Percentiles rank a stretch among this genome's conserved stretches.
phyloP scores from a whole-genome alignment of 495 filamentous ascomycete species.

The Aspergillus haitiensis region DNA sequence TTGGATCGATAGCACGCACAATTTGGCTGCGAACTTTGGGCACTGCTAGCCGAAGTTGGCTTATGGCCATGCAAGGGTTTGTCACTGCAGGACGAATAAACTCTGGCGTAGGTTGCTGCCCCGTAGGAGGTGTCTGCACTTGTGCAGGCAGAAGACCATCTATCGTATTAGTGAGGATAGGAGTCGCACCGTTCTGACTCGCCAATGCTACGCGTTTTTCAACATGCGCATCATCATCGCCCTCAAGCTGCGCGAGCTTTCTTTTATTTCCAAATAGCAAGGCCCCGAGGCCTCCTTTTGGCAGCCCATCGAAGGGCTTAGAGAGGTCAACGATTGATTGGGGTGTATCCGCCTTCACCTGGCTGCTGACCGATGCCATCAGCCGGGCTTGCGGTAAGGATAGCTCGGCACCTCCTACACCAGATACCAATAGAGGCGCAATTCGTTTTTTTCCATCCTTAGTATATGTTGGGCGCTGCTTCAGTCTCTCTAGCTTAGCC shows the following conservation, averaged over 20 bases:
- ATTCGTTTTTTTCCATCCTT: conserved; percentile 98
- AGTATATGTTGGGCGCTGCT: conserved; percentile 87
- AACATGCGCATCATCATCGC: conserved; percentile 64
- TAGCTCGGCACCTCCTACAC: conserved; percentile 74
- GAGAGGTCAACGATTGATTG: conserved; percentile 87
- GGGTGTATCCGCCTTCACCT: conserved; percentile 66
- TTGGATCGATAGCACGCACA: conserved; percentile 51
- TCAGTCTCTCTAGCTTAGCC: conserved; percentile 73
- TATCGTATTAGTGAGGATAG: conserved; percentile 71
- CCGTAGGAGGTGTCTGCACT: conserved; percentile 51
- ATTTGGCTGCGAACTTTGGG: conserved; percentile 85
- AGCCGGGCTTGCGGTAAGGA: conserved; percentile 84
- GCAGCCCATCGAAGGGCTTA: conserved; percentile 90
- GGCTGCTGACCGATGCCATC: conserved; percentile 64
- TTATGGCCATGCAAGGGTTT: conserved; percentile 75
- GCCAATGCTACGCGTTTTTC: conserved; percentile 61
- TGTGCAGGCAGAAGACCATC: conserved; percentile 74
- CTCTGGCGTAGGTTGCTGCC: conserved; percentile 73
- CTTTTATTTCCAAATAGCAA: conserved; percentile 92
- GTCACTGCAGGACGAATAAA: conserved; percentile 85
- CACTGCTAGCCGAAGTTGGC: conserved; percentile 84
- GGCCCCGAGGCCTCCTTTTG: conserved; percentile 80
- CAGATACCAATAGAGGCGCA: conserved; percentile 86
- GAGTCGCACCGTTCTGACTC: conserved; percentile 63
- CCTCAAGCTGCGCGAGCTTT: conserved; percentile 66